Evolutionary conservation across 305 asterid genomes (phyloP).

Genomic region (Caryopteris hybrid): DNA sequence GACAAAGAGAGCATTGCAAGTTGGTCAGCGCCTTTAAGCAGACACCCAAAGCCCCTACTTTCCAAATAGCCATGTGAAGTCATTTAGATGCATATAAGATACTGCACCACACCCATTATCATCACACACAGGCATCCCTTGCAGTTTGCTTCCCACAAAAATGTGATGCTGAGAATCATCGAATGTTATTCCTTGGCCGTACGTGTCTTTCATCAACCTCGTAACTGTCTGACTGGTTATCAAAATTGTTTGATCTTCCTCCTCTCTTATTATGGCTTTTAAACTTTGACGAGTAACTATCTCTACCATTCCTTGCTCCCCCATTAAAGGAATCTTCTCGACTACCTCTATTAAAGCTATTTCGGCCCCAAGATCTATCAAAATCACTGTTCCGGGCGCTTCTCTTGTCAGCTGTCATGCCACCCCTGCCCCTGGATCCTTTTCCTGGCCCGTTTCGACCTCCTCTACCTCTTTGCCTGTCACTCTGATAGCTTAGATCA

Average conservation of each 20-base stretch:
- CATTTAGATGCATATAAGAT: neutral
- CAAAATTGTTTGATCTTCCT: slow-evolving; percentile 37
- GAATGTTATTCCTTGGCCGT: slow-evolving; percentile 67
- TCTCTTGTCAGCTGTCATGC: slow-evolving; percentile 20
- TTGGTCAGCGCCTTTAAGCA: neutral
- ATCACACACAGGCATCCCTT: neutral
- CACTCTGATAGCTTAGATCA: slow-evolving; percentile 28
- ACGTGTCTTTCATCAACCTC: slow-evolving; percentile 40
- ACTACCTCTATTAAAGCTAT: slow-evolving; percentile 28
- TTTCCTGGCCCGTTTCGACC: slow-evolving; percentile 26
- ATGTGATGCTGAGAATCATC: slow-evolving; percentile 29
- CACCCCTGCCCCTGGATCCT: slow-evolving; percentile 21
- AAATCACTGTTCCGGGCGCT: slow-evolving; percentile 28
- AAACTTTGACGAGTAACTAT: slow-evolving; percentile 19
- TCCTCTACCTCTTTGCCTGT: slow-evolving; percentile 30
- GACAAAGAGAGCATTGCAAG: neutral
- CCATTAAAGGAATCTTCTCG: slow-evolving; percentile 31
- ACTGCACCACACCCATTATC: neutral
- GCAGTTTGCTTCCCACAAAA: neutral
- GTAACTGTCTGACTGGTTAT: slow-evolving; percentile 36
- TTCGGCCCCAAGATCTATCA: slow-evolving; percentile 33
- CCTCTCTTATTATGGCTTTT: slow-evolving; percentile 35
- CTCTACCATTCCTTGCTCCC: slow-evolving; percentile 22
- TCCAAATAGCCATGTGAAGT: neutral
- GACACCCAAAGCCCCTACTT: neutral